Evolutionary conservation across 805 yeast genomes (phyloP), one percentile per base, ranked within the genome.

Genomic region (Metschnikowia cerradonensis): DNA sequence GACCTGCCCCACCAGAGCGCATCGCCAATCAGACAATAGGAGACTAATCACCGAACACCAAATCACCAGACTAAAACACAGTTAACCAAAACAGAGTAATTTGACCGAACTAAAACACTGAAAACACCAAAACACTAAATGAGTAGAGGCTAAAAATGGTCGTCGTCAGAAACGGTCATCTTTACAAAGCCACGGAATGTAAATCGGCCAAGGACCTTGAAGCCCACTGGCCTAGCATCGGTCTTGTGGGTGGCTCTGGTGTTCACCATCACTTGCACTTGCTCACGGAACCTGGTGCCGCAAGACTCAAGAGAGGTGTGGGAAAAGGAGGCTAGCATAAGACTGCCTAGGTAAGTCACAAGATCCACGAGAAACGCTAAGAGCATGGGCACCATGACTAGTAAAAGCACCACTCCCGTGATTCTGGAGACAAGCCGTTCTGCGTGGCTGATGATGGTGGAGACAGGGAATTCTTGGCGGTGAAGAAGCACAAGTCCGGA

Each of bases 81-180:
- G 5, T 26, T 26, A 26, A 26, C 4, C 11, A 8, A 26, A 26
- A 26, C 30, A 8, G 11, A 26, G 30, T 26, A 26, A 26, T 26
- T 26, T 26, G 30, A 26, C 3, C 30, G 30, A 26, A 26, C 11
- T 26, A 8, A 26, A 26, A 8, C 30, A 26, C 30, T 4, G 4
- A 8, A 8, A 8, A 8, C 11, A 26, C 30, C 30, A 10, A 14
- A 5, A n/a, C 36, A 15, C 4, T 7, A 6, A 14, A 34, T 6
- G n/a, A n/a, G 23, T 10, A 36, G 26, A 13, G 6, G 17, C 35
- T 23, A 43, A 32, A 44, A 44, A 6, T 5, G 33, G 7, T 44
- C 47, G 6, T 44, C 47, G 6, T 44, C 47, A 2, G 47, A 44
- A 23, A 44, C 47, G 26, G 40, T 23, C 40, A 44, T 34, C 11